Conservation (phyloP, 495 filamentous ascomycete genomes). For the Podospora bellae-mahoneyi region DNA sequence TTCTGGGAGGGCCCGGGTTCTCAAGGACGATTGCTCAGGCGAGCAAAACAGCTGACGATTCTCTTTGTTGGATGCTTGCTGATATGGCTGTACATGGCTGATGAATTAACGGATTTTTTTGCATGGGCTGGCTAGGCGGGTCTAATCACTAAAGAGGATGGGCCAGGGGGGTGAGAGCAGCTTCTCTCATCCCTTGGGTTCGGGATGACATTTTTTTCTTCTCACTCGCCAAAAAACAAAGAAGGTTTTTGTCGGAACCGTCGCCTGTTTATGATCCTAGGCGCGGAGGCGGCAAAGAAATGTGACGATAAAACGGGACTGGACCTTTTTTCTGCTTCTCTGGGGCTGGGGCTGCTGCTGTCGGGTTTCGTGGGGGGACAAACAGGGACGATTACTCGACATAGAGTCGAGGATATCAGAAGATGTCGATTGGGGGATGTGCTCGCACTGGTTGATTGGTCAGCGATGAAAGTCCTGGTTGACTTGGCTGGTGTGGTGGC, state of each 20-base stretch:
- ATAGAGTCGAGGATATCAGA: not conserved
- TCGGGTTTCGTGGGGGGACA: not conserved
- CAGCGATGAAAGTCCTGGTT: not conserved
- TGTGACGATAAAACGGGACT: slow-evolving; percentile 3
- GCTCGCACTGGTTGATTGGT: not conserved
- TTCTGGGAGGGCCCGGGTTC: not conserved
- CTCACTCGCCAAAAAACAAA: not conserved
- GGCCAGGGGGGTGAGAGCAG: not conserved
- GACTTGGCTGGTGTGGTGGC: not conserved
- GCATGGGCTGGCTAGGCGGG: slow-evolving; percentile 18
- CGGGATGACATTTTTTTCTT: slow-evolving; percentile 20
- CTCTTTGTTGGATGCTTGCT: slow-evolving; percentile 27
- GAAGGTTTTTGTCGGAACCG: slow-evolving; percentile 4
- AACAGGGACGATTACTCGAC: not conserved
- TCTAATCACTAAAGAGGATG: slow-evolving; percentile 17
- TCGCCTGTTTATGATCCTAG: slow-evolving; percentile 27
- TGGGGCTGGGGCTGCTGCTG: not conserved
- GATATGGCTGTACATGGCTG: slow-evolving; percentile 40
- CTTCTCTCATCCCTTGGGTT: slow-evolving; percentile 10
- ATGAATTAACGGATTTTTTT: slow-evolving; percentile 26
- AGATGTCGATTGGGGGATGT: not conserved
- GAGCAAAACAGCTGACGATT: slow-evolving; percentile 18
- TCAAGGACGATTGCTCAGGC: slow-evolving; percentile 29
- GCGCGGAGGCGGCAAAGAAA: slow-evolving; percentile 9
- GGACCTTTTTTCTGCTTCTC: not conserved